phyloP scores from a whole-genome alignment of 2,329 filamentous ascomycete genomes.

The Alternaria rosae region DNA sequence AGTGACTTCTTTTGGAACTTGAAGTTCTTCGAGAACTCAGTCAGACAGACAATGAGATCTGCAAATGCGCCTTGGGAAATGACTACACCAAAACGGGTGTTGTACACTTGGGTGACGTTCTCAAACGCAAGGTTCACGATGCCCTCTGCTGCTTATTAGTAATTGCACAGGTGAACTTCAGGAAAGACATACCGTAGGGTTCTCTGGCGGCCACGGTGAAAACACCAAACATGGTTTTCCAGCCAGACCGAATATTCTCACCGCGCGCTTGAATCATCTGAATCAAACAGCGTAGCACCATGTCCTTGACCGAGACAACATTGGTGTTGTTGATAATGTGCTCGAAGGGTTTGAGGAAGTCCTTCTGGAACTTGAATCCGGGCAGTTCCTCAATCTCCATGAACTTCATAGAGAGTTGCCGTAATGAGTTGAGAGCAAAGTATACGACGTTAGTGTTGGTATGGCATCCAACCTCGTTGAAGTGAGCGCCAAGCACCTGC shows the following conservation, averaged over 20 bases:
- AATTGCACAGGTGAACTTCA: not conserved
- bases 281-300: conserved; percentile 93
- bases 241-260: conserved; percentile 95
- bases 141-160: conserved; percentile 66
- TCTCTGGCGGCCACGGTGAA: conserved; percentile 96
- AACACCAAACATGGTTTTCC: conserved; percentile 99
- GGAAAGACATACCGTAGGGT: conserved; percentile 68
- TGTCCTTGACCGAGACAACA: conserved; percentile 93
- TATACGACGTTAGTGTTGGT: conserved; percentile 97
- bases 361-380: conserved; percentile 99
- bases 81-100: conserved; percentile 91
- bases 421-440: conserved; percentile 92
- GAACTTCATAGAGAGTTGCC: conserved; percentile 97
- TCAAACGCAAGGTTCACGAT: conserved; percentile 98
- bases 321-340: conserved; percentile 94
- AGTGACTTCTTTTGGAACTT: conserved; percentile 98
- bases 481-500: conserved; percentile 97
- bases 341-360: conserved; percentile 98
- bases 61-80: conserved; percentile 97
- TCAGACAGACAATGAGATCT: conserved; percentile 93
- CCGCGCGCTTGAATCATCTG: conserved; percentile 99
- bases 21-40: conserved; percentile 98
- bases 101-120: conserved; percentile 95
- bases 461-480: conserved; percentile 96
- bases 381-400: conserved; percentile 98